phyloP scores from a whole-genome alignment of 768 basidiomycete species.

The Mrakia gelida region DNA sequence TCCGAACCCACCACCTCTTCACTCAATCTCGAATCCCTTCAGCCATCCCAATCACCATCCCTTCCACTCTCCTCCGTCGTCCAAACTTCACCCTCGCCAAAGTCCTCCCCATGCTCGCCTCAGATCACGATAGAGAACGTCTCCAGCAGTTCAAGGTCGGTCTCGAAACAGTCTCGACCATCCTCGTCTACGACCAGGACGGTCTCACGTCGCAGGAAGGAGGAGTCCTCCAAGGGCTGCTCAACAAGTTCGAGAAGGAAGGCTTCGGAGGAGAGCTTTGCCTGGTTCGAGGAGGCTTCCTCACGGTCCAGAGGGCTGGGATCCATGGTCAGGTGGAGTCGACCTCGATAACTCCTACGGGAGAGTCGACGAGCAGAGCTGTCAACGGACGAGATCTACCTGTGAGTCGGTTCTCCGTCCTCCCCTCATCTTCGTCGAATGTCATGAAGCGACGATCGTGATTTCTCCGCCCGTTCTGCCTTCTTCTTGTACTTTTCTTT shows the following conservation, averaged over 20 bases:
- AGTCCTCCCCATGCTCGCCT: constrained; percentile 69
- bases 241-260: constrained; percentile 46
- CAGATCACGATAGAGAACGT: constrained; percentile 36
- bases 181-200: constrained; percentile 85
- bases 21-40: constrained; percentile 59
- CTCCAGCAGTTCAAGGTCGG: constrained; percentile 22
- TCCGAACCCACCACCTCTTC: constrained; percentile 75
- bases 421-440: background rate
- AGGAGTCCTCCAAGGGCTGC: constrained; percentile 42
- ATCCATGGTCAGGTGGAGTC: constrained; percentile 14
- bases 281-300: constrained; percentile 81
- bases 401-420: constrained; percentile 6
- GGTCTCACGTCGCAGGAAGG: constrained; percentile 58
- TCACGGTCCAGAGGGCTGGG: constrained; percentile 52
- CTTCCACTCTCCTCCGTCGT: constrained; percentile 88
- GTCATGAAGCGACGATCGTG: background rate
- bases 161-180: constrained; percentile 44
- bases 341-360: background rate
- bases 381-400: constrained; percentile 32
- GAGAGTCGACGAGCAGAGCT: background rate
- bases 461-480: background rate
- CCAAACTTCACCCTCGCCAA: constrained; percentile 76
- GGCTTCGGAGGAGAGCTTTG: constrained; percentile 60
- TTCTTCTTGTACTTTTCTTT: background rate
- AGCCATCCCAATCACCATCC: constrained; percentile 81